Percentiles rank a stretch among this genome's conserved stretches.
phyloP scores from a whole-genome alignment of 108 stramenopile species.

The Seminavis robusta region DNA sequence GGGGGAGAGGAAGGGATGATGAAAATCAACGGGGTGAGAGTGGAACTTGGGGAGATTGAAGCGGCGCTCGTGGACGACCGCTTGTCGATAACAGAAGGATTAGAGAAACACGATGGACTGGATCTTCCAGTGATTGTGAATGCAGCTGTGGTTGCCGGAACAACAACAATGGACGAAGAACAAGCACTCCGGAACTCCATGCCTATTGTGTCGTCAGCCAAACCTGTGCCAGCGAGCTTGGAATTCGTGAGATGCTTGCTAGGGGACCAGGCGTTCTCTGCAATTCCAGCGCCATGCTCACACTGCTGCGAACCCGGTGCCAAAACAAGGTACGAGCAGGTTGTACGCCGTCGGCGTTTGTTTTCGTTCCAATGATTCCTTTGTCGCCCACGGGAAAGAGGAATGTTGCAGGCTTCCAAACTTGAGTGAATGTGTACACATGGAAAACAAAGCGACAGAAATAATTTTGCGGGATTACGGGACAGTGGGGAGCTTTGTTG shows the following conservation, averaged over 20 bases:
- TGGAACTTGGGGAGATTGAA: constrained; percentile 83
- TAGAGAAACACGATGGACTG: too few species aligned
- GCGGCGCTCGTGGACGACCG: constrained; percentile 48
- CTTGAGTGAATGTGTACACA: constrained; percentile 10
- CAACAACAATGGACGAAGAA: background rate
- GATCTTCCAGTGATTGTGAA: too few species aligned
- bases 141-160: constrained; percentile 16
- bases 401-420: constrained; percentile 33
- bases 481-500: constrained; percentile 39
- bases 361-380: constrained; percentile 60
- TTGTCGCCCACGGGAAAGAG: constrained; percentile 81
- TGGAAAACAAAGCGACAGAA: too few species aligned
- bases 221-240: constrained; percentile 39
- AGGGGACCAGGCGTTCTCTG: constrained; percentile 42
- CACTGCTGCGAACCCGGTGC: constrained; percentile 47
- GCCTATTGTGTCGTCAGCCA: constrained; percentile 65
- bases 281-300: constrained; percentile 47
- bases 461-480: constrained; percentile 43
- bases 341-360: constrained; percentile 62
- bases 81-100: too few species aligned
- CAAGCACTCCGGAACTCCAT: constrained; percentile 27
- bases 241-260: constrained; percentile 9
- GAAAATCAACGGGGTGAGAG: constrained; percentile 77
- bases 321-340: constrained; percentile 33
- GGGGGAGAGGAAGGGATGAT: constrained; percentile 76